Percentiles rank a stretch among this genome's conserved stretches.
phyloP scores from a whole-genome alignment of 495 filamentous ascomycete genomes.

The Cercophora newfieldiana region DNA sequence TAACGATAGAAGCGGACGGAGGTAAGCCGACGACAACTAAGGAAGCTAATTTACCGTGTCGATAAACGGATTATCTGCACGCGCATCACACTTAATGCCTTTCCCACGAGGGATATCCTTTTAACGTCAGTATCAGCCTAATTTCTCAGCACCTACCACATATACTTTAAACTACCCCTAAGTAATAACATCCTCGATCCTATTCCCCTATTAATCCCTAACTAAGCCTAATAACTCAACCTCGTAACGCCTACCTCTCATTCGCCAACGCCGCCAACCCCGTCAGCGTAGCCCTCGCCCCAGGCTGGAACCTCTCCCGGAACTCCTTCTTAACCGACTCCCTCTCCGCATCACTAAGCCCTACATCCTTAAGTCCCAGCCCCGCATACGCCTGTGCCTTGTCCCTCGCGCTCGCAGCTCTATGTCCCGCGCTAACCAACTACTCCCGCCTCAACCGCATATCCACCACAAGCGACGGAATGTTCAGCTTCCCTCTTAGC shows the following conservation, averaged over 20 bases:
- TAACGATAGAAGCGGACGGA: background rate
- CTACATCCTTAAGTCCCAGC: slow-evolving; percentile 51
- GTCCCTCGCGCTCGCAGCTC: slow-evolving; percentile 75
- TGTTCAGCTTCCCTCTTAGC: slow-evolving; percentile 45
- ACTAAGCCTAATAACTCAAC: background rate
- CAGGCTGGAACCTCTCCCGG: slow-evolving; percentile 75
- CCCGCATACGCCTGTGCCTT: slow-evolving; percentile 70
- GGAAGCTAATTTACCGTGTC: slow-evolving; percentile 63
- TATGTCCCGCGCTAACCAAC: slow-evolving; percentile 49
- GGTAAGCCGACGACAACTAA: background rate
- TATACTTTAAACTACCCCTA: slow-evolving; percentile 80
- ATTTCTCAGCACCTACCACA: background rate
- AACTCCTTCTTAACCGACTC: slow-evolving; percentile 69
- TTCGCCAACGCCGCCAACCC: slow-evolving; percentile 85
- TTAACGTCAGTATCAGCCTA: background rate
- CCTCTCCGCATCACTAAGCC: slow-evolving; percentile 66
- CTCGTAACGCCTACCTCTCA: slow-evolving; percentile 46
- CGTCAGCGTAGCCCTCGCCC: slow-evolving; percentile 68
- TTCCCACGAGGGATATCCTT: slow-evolving; percentile 77
- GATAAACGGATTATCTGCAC: slow-evolving; percentile 83
- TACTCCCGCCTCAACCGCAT: slow-evolving; percentile 53
- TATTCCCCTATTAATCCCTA: background rate
- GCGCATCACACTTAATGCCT: slow-evolving; percentile 72
- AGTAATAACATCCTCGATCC: slow-evolving; percentile 92
- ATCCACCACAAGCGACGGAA: slow-evolving; percentile 57